Conservation (phyloP, 2,329 filamentous ascomycete species). For the Neodidymelliopsis sp. region DNA sequence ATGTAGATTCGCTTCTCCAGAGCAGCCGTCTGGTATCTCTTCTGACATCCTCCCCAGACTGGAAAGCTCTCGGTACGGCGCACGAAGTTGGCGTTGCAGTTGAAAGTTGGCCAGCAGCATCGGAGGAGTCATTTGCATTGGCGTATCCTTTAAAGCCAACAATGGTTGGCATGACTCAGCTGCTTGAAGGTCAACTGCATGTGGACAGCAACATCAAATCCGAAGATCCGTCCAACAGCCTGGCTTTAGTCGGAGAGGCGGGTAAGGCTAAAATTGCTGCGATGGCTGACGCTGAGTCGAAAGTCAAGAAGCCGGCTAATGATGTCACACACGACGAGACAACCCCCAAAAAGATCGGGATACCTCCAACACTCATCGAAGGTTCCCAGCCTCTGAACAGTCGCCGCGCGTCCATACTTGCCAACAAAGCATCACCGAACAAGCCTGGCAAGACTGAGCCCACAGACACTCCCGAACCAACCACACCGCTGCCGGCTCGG, state of each 20-base stretch:
- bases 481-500: constrained; percentile 23
- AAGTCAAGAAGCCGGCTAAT: constrained; percentile 17
- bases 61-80: constrained; percentile 70
- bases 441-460: constrained; percentile 20
- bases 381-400: constrained; percentile 46
- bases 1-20: constrained; percentile 66
- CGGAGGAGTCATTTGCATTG: constrained; percentile 73
- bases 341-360: constrained; percentile 42
- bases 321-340: constrained; percentile 11
- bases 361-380: constrained; percentile 51
- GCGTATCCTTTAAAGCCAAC: constrained; percentile 55
- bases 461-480: background rate
- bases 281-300: constrained; percentile 32
- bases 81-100: constrained; percentile 83
- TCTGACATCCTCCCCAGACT: constrained; percentile 67
- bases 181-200: constrained; percentile 63
- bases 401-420: constrained; percentile 29
- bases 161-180: constrained; percentile 65
- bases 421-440: constrained; percentile 30
- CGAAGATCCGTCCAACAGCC: constrained; percentile 33
- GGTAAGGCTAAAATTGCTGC: constrained; percentile 36
- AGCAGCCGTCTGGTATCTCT: constrained; percentile 71
- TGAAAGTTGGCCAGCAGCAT: constrained; percentile 68
- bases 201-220: constrained; percentile 52
- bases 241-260: constrained; percentile 37